Conservation (phyloP, 2,329 filamentous ascomycete genomes). For the Xylaria polymorpha region DNA sequence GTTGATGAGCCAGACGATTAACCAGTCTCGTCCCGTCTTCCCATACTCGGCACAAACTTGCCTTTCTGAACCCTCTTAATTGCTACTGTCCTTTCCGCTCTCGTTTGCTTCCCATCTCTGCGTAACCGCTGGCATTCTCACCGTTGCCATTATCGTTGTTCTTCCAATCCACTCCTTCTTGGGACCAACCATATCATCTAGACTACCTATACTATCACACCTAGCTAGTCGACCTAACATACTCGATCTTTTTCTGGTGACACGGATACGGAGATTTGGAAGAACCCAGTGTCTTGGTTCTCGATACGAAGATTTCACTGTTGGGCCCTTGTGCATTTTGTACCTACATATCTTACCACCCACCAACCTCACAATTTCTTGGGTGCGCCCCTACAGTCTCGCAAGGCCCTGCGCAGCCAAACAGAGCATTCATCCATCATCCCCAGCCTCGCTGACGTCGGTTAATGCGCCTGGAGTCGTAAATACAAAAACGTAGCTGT, state of each 20-base stretch:
- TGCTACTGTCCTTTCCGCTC: constrained; percentile 45
- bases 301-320: constrained; percentile 36
- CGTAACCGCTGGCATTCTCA: constrained; percentile 49
- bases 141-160: constrained; percentile 17
- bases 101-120: constrained; percentile 44
- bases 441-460: constrained; percentile 23
- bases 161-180: constrained; percentile 43
- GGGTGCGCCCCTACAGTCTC: constrained; percentile 36
- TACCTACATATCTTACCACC: constrained; percentile 47
- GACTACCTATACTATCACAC: constrained; percentile 24
- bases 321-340: constrained; percentile 44
- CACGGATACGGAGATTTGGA: constrained; percentile 16
- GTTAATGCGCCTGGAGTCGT: constrained; percentile 11
- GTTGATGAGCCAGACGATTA: constrained; percentile 41
- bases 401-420: constrained; percentile 37
- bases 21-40: constrained; percentile 44
- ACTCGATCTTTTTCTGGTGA: constrained; percentile 1
- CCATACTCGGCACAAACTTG: constrained; percentile 42
- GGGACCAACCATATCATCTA: constrained; percentile 35
- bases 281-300: constrained; percentile 18
- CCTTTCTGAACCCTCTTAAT: constrained; percentile 30
- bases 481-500: constrained; percentile 12
- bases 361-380: constrained; percentile 42
- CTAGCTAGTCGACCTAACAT: background rate
- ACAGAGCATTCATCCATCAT: constrained; percentile 1